phyloP scores from a whole-genome alignment of 164 flowering plant genomes.

The Malania oleifera region DNA sequence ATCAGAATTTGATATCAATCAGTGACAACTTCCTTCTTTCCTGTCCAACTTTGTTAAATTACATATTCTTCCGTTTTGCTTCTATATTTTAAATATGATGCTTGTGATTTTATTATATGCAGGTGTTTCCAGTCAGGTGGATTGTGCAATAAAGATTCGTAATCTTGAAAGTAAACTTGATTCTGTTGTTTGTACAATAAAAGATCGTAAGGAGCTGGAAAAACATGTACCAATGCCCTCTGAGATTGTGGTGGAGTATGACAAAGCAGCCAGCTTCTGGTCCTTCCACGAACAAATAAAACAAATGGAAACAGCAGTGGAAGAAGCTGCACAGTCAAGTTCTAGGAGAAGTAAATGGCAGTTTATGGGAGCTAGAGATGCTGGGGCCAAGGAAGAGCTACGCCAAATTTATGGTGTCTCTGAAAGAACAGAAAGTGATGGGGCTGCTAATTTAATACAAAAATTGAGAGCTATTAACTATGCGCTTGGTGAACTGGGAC shows the following conservation, averaged over 20 bases:
- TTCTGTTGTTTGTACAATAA: conserved; percentile 84
- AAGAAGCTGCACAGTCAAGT: conserved; percentile 83
- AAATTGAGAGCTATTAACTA: conserved; percentile 95
- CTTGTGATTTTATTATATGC: conserved; percentile 8
- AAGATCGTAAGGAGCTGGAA: conserved; percentile 92
- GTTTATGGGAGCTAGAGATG: conserved; percentile 99
- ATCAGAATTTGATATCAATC: background rate
- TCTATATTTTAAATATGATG: background rate
- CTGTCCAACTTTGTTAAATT: background rate
- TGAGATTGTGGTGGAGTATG: conserved; percentile 88
- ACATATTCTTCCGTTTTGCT: background rate
- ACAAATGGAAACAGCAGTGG: conserved; percentile 81
- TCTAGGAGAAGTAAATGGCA: conserved; percentile 96
- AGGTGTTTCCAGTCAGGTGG: conserved; percentile 99
- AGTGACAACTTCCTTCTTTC: no score
- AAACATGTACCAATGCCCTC: conserved; percentile 97
- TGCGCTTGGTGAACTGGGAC: conserved; percentile 94
- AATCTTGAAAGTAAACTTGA: conserved; percentile 96
- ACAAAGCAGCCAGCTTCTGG: conserved; percentile 86
- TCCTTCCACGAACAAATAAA: conserved; percentile 93
- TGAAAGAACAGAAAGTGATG: conserved; percentile 98
- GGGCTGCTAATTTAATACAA: conserved; percentile 91
- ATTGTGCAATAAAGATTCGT: conserved; percentile 96
- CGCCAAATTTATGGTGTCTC: conserved; percentile 97
- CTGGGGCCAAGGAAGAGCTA: conserved; percentile 94